phyloP scores from a whole-genome alignment of 1,284 basidiomycete genomes.

The Microbotryum intermedium region DNA sequence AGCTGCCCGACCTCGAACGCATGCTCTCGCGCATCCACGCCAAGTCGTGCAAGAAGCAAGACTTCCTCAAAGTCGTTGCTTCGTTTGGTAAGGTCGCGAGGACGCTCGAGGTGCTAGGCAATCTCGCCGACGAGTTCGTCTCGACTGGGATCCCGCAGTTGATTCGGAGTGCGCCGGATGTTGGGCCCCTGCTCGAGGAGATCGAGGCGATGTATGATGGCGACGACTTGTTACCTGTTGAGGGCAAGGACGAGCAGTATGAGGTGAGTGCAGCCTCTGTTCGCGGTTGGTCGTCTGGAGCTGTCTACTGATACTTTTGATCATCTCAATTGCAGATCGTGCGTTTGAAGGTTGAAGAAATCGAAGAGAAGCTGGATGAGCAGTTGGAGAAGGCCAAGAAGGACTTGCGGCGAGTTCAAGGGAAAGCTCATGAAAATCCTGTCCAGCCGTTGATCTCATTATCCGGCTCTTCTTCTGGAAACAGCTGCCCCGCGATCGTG shows the following conservation, averaged over 20 bases:
- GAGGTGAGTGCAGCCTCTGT: conserved; percentile 43
- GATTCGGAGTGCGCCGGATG: conserved; percentile 69
- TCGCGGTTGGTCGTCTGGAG: background rate
- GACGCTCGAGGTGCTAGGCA: conserved; percentile 56
- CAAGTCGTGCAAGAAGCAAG: conserved; percentile 71
- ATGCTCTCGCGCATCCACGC: conserved; percentile 89
- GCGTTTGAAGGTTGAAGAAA: conserved; percentile 54
- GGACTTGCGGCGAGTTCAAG: conserved; percentile 48
- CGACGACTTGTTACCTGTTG: conserved; percentile 59
- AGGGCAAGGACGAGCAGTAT: conserved; percentile 74
- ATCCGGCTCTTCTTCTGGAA: conserved; percentile 5
- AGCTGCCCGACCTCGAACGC: conserved; percentile 84
- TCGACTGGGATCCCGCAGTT: conserved; percentile 65
- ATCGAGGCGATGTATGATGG: conserved; percentile 63
- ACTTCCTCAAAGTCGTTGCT: conserved; percentile 71
- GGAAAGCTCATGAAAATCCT: no score
- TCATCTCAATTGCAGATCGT: conserved; percentile 42
- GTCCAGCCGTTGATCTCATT: background rate
- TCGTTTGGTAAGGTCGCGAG: conserved; percentile 64
- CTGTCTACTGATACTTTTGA: background rate
- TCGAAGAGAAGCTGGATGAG: conserved; percentile 63
- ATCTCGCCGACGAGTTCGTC: conserved; percentile 57
- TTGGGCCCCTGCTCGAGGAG: conserved; percentile 53
- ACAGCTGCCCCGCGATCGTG: conserved; percentile 2
- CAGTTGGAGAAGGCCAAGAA: conserved; percentile 56